phyloP scores from a whole-genome alignment of 1,284 basidiomycete species.

The Ustilago vetiveriae region DNA sequence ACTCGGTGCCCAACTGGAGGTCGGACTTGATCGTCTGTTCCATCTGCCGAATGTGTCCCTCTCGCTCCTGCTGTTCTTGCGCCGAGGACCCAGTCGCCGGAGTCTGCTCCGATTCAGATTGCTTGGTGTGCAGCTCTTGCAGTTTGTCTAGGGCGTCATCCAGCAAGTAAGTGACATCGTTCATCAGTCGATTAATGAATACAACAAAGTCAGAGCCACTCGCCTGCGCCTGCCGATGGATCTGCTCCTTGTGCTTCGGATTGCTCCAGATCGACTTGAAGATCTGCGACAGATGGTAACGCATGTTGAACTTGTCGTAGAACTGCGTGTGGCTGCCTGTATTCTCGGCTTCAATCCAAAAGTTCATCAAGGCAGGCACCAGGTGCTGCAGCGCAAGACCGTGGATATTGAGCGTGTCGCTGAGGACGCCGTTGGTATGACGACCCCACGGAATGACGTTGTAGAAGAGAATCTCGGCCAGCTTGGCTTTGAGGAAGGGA shows the following conservation, averaged over 20 bases:
- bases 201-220: conserved; percentile 72
- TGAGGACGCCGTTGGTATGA: conserved; percentile 80
- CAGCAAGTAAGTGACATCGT: conserved; percentile 97
- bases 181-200: conserved; percentile 97
- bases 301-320: conserved; percentile 92
- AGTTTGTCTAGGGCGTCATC: conserved; percentile 94
- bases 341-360: conserved; percentile 97
- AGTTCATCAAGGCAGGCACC: conserved; percentile 90
- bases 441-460: conserved; percentile 81
- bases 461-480: conserved; percentile 90
- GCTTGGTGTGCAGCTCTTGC: conserved; percentile 84
- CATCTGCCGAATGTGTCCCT: conserved; percentile 78
- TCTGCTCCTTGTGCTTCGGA: conserved; percentile 60
- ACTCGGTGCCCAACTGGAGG: conserved; percentile 84
- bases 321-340: conserved; percentile 98
- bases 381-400: conserved; percentile 85
- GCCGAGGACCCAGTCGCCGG: conserved; percentile 74
- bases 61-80: conserved; percentile 84
- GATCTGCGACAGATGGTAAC: conserved; percentile 68
- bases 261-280: conserved; percentile 64
- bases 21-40: conserved; percentile 87
- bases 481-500: conserved; percentile 96
- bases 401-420: conserved; percentile 83
- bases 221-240: conserved; percentile 50
- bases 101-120: conserved; percentile 74